Conservation (phyloP, 768 basidiomycete genomes). For the Mycena metata region DNA sequence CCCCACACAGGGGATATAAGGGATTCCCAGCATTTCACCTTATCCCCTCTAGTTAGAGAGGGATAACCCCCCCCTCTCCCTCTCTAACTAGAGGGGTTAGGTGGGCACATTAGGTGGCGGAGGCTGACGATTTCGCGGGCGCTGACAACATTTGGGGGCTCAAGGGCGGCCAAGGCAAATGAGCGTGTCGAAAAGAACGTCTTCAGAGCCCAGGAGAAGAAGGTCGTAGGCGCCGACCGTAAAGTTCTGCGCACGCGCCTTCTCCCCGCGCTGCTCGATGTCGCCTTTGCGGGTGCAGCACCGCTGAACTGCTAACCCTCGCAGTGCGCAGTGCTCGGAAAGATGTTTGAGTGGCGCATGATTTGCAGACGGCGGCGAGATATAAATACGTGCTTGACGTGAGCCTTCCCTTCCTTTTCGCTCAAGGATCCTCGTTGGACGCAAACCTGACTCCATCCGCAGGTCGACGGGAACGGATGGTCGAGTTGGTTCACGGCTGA, state of each 20-base stretch:
- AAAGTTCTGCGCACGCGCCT: constrained; percentile 47
- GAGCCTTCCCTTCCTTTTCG: constrained; percentile 37
- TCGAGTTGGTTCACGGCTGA: constrained; percentile 72
- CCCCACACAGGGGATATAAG: no score
- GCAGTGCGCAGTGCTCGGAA: constrained; percentile 58
- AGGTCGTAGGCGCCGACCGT: constrained; percentile 54
- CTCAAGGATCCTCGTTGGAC: not conserved
- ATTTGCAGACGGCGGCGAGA: constrained; percentile 55
- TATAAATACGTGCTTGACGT: constrained; percentile 76
- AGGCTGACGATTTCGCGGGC: no score
- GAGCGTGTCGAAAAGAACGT: no score
- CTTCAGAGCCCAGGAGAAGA: constrained; percentile 22
- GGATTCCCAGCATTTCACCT: no score
- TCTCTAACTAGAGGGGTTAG: no score
- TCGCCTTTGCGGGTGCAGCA: constrained; percentile 60
- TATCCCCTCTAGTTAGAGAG: no score
- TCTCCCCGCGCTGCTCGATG: constrained; percentile 66
- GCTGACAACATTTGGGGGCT: no score
- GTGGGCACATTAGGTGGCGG: no score
- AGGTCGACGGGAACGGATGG: constrained; percentile 75
- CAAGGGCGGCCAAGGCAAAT: no score
- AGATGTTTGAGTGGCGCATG: constrained; percentile 63
- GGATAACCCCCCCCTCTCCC: no score
- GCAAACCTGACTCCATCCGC: not conserved
- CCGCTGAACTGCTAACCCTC: constrained; percentile 55